Percentiles rank a stretch among this genome's conserved stretches.
These are phyloP conservation scores for Karstenula rhodostoma DNA, from an alignment of 2,329 filamentous ascomycete genomes.

Conservation along the genomic window DNA sequence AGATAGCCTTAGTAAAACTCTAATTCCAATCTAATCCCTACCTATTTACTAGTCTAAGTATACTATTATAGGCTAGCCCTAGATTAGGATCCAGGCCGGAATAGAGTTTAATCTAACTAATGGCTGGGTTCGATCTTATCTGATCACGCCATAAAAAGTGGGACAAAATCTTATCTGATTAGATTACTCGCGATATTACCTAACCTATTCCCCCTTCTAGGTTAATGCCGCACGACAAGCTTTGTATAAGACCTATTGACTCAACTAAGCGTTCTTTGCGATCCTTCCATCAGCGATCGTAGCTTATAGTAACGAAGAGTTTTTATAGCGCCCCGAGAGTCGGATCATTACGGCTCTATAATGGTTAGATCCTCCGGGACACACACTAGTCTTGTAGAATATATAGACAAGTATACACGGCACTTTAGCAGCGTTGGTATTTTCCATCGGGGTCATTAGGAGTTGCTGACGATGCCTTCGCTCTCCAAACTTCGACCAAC, in stretches of 20 bases:
- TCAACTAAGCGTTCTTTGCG: slow-evolving; percentile 2
- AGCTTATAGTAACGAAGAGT: background rate
- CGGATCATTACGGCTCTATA: background rate
- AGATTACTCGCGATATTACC: slow-evolving; percentile 1
- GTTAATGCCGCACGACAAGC: background rate
- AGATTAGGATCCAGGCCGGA: too few species aligned
- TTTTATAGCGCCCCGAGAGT: slow-evolving; percentile 1
- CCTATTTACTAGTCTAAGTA: too few species aligned
- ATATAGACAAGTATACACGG: background rate
- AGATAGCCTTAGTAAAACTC: too few species aligned
- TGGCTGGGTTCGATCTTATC: background rate
- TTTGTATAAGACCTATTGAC: background rate
- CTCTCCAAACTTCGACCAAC: slow-evolving; percentile 5
- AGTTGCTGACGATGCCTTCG: background rate
- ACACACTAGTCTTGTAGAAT: background rate
- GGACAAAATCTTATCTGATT: background rate
- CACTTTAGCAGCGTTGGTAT: background rate
- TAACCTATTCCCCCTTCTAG: background rate
- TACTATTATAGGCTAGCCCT: too few species aligned
- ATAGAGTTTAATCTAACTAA: too few species aligned
- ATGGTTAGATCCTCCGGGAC: background rate
- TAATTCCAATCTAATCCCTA: too few species aligned
- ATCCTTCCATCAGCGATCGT: background rate
- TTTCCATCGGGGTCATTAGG: background rate
- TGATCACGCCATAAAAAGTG: background rate